Evolutionary conservation across 805 yeast species (phyloP).

Genomic region (Candida caryicola): DNA sequence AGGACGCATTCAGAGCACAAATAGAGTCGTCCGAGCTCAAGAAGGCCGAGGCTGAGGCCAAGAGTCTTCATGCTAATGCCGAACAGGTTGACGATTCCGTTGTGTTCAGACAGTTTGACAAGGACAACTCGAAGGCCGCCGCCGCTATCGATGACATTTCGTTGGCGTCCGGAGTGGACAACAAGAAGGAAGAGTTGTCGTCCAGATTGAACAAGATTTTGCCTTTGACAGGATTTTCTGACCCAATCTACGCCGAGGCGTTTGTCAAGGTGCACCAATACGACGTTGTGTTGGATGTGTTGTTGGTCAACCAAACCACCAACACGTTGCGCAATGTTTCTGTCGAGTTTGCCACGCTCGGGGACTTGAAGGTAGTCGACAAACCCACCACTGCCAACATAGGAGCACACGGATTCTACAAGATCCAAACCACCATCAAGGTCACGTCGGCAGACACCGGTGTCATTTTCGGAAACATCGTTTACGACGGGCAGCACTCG

Average conservation of each 20-base stretch:
- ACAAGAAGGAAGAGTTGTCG: slow-evolving; percentile 56
- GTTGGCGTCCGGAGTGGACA: slow-evolving; percentile 50
- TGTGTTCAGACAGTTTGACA: slow-evolving; percentile 73
- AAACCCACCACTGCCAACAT: slow-evolving; percentile 85
- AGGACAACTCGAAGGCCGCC: slow-evolving; percentile 27
- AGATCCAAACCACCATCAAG: slow-evolving; percentile 81
- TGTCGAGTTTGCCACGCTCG: slow-evolving; percentile 93
- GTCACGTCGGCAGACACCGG: slow-evolving; percentile 98
- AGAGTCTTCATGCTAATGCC: slow-evolving; percentile 58
- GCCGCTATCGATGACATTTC: slow-evolving; percentile 52
- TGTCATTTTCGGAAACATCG: slow-evolving; percentile 94
- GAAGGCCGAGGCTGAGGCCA: slow-evolving; percentile 54
- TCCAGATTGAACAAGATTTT: slow-evolving; percentile 85
- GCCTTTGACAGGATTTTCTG: slow-evolving; percentile 96
- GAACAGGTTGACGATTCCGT: slow-evolving; percentile 78
- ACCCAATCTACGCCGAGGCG: slow-evolving; percentile 97
- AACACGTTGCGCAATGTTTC: slow-evolving; percentile 85
- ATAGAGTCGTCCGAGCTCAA: slow-evolving; percentile 57
- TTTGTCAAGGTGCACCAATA: slow-evolving; percentile 94
- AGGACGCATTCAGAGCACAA: slow-evolving; percentile 75
- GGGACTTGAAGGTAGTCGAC: slow-evolving; percentile 93
- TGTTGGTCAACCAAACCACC: slow-evolving; percentile 91
- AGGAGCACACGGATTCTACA: slow-evolving; percentile 97
- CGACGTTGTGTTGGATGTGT: slow-evolving; percentile 90
- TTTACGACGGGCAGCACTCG: slow-evolving; percentile 94